Base-by-base conservation (phyloP, 2,329 filamentous ascomycete species). In the Purpureocillium lavendulum region DNA sequence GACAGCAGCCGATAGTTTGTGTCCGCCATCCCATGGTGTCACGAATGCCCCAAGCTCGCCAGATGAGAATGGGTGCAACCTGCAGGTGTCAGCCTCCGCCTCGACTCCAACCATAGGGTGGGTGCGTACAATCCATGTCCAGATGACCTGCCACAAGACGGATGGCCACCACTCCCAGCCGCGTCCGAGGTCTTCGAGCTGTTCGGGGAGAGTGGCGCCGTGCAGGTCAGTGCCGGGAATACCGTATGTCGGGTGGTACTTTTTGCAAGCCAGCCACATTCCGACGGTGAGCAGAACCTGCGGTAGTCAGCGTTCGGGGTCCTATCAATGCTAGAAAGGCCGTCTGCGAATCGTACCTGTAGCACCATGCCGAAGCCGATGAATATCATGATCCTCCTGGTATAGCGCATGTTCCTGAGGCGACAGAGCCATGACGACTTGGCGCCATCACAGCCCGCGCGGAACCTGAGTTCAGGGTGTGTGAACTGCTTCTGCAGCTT, bases 11-110 rank as follows among this genome's bases (percentile, higher is more conserved):
- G 30, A 75, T 72, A 11, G 77, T 83, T 52, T 82, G 77, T 3
- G 71, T 51, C 8, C 77, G 67, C 80, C 80, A 84, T 38, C 77
- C 72, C 46, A 80, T 72, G 2, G 76, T 77, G 48, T 83, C 79
- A 26, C 66, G 65, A 45, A 84, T 77, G 13, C 67, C 60, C 21
- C 77, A 68, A 32, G 78, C 73, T 46, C 70, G 69, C 67, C 71
- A 81, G 3, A 83, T 12, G 12, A 30, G 29, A 30, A 30, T 14
- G 29, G 29, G 29, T 12, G 29, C 29, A 4, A 30, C 29, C 29
- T 30, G 29, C n/a, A 12, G 11, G 5, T 7, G 29, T 30, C 11
- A 30, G 29, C 26, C 7, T 29, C 8, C 12, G 12, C 7, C 26
- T 30, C 12, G 29, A 6, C 29, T 7, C 6, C 29, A 12, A 30